phyloP scores from a whole-genome alignment of 1,284 basidiomycete genomes.

The Ganoderma sp. region DNA sequence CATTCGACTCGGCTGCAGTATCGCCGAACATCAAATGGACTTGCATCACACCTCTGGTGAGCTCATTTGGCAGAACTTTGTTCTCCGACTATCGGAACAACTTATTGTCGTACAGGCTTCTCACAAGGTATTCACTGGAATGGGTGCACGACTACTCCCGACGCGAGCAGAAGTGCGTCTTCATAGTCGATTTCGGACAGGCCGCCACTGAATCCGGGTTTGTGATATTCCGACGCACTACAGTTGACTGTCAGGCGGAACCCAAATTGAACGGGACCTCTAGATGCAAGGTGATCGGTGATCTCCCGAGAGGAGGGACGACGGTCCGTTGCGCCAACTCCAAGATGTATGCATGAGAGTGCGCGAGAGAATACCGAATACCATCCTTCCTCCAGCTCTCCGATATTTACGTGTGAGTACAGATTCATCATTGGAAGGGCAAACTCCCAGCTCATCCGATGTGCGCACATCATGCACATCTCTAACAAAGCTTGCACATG shows the following conservation, averaged over 20 bases:
- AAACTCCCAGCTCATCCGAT: neutral
- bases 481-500: neutral
- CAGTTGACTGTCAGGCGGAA: neutral
- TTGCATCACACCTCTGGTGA: neutral
- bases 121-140: neutral
- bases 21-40: constrained; percentile 5
- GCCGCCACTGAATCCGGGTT: neutral
- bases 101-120: neutral
- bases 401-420: constrained; percentile 4
- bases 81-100: neutral
- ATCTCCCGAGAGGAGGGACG: neutral
- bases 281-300: too few species aligned
- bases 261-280: neutral
- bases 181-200: neutral
- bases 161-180: neutral
- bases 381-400: neutral
- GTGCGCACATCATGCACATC: neutral
- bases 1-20: neutral
- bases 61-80: constrained; percentile 9
- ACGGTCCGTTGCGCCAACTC: neutral
- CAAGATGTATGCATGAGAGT: neutral
- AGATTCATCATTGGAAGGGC: neutral
- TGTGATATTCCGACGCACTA: neutral
- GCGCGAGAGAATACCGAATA: neutral
- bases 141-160: neutral